Percentiles rank a stretch among this genome's conserved stretches.
These are phyloP conservation scores for Magnusiomyces sp. DNA, from an alignment of 1,139 yeast species.

Conservation along the genomic window DNA sequence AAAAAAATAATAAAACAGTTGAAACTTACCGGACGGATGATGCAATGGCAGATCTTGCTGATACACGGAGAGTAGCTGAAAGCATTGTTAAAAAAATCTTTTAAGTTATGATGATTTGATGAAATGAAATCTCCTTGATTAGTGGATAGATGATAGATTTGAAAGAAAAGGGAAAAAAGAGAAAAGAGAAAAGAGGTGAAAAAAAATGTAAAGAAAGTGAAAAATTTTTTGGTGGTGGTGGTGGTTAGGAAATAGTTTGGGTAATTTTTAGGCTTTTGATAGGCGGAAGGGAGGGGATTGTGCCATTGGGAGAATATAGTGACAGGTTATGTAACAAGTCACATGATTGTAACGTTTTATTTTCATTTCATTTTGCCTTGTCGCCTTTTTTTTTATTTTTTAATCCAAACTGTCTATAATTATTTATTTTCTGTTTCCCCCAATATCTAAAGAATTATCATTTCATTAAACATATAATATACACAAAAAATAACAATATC, in stretches of 20 bases:
- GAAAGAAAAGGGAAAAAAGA: neutral
- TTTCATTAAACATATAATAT: neutral
- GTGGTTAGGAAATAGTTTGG: neutral
- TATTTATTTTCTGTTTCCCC: no score
- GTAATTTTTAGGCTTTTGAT: neutral
- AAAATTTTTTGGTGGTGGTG: neutral
- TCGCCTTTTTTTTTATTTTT: neutral
- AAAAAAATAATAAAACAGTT: no score
- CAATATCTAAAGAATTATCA: no score
- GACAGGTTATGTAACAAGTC: neutral
- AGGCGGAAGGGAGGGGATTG: neutral
- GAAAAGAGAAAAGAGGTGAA: neutral
- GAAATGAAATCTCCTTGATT: neutral
- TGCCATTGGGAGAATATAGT: neutral
- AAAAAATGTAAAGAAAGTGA: neutral
- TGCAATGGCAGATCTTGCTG: slow-evolving; percentile 28
- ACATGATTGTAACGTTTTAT: neutral
- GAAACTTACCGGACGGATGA: slow-evolving; percentile 7
- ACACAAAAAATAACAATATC: neutral
- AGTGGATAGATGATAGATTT: neutral
- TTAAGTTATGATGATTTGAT: no score
- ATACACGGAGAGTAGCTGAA: slow-evolving; percentile 26
- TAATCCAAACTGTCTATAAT: neutral
- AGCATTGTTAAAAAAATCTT: no score
- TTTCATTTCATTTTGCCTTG: no score